Conservation (phyloP, 2,329 filamentous ascomycete species). For the Pseudocercospora pini-densiflorae region DNA sequence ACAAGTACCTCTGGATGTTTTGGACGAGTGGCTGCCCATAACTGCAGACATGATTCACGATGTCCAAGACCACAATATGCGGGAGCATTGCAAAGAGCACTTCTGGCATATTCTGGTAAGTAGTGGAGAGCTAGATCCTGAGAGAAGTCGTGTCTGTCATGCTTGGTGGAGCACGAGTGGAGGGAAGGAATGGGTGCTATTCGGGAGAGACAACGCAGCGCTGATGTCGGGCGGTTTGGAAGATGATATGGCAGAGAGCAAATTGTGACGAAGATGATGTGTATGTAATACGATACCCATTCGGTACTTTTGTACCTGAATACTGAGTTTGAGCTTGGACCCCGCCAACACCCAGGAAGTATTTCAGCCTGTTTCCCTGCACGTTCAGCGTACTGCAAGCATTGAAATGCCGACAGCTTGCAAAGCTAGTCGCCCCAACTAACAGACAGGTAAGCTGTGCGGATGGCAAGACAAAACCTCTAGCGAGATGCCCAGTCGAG, state of each 20-base stretch:
- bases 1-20: conserved; percentile 68
- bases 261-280: conserved; percentile 18
- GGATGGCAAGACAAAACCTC: not conserved
- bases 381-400: not conserved
- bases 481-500: conserved; percentile 4
- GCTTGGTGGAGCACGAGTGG: conserved; percentile 81
- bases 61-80: conserved; percentile 66
- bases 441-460: not conserved
- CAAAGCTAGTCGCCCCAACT: not conserved
- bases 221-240: conserved; percentile 58
- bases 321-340: not conserved
- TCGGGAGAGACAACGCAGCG: conserved; percentile 45
- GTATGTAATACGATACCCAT: not conserved
- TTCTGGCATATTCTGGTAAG: conserved; percentile 79
- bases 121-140: conserved; percentile 83
- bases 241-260: conserved; percentile 19
- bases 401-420: conserved; percentile 9
- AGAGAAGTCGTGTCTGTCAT: conserved; percentile 76
- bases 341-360: not conserved
- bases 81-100: conserved; percentile 67
- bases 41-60: conserved; percentile 69
- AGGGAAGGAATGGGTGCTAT: conserved; percentile 61
- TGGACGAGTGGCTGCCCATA: conserved; percentile 81
- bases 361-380: not conserved
- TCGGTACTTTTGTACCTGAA: not conserved